Base-by-base conservation (phyloP, 129 eudicot species). In the Oenanthe sinensis region DNA sequence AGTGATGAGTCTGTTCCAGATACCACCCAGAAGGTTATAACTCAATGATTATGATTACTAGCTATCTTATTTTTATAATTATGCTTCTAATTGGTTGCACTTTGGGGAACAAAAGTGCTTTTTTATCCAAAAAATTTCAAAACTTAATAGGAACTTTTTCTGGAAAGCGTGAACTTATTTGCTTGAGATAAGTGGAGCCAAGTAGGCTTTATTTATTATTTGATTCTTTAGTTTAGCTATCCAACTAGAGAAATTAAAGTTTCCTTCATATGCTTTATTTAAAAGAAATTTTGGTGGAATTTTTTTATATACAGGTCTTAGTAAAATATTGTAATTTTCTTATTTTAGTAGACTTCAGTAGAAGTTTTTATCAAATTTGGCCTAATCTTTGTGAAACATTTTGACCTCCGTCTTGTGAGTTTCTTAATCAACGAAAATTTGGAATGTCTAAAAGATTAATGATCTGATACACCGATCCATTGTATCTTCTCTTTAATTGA, bases 21-120 rank as follows among this genome's bases (percentile, higher is more conserved):
- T 79, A 82, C 71, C 37, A 77, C 37, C 12, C 79, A 87, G 79
- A 85, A 91, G 96, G 96, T 89, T 79, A 14, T 44, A 20, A 43
- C 5, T 72, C 52, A 11, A 44, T 44, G 22, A 42, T 22, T 44
- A 72, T 72, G 54, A 42, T 22, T 44, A 44, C 76, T 44, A 39
- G 75, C 49, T 33, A 3, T 17, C 44, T 16, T 62, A 12, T 13
- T 65, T 33, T 26, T 30, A 67, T 67, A 67, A 13, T 8, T n/a
- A 60, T n/a, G 10, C 15, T n/a, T 3, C 33, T 9, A 0, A 22
- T 20, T 55, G 28, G 28, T 55, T 8, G 12, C 65, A 55, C 28
- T 55, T 10, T 55, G 22, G 65, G 65, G 28, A 55, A 55, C 22
- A 7, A 8, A 54, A 55, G 13, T 55, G 65, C 2, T 55, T 8